A percentile compares a stretch with the other conserved stretches of the same genome.
Evolutionary conservation across 306 rosid genomes (phyloP).

Genomic region (Fragaria nilgerrensis): DNA sequence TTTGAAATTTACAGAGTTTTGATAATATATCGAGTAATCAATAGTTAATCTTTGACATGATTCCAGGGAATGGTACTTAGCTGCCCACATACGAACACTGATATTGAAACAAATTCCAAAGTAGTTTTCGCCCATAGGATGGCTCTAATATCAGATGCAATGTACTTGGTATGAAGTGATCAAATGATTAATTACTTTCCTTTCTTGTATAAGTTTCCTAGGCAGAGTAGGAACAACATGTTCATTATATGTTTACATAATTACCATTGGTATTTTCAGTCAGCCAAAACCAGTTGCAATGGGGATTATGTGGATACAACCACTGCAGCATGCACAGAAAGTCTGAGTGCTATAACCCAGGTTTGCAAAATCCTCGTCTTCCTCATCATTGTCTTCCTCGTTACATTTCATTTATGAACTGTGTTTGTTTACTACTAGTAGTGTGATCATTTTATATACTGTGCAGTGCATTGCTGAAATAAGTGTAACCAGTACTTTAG

Average conservation of each 20-base stretch:
- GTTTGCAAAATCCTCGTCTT: not conserved
- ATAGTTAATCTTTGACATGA: not conserved
- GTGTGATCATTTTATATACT: not conserved
- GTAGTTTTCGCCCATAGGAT: constrained; percentile 16
- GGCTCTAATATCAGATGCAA: constrained; percentile 25
- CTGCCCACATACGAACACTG: constrained; percentile 26
- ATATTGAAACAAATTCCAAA: constrained; percentile 11
- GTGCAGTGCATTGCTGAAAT: constrained; percentile 21
- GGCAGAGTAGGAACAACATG: not conserved
- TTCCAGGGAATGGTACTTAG: constrained; percentile 18
- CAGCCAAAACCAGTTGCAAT: constrained; percentile 24
- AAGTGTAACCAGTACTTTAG: constrained; percentile 5
- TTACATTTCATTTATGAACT: not conserved
- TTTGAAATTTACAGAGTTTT: not conserved
- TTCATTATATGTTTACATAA: not conserved
- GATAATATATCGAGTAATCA: not conserved
- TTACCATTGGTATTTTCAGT: constrained; percentile 1
- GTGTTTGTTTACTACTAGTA: not conserved
- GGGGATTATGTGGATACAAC: constrained; percentile 22
- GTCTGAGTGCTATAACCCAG: constrained; percentile 13
- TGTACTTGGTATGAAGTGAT: constrained; percentile 18
- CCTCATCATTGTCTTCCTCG: not conserved
- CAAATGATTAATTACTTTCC: not conserved
- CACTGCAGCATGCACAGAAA: constrained; percentile 6
- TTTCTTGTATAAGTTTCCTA: not conserved